Evolutionary conservation across 1,139 yeast genomes (phyloP).

Genomic region (Pneumocystis carinii): DNA sequence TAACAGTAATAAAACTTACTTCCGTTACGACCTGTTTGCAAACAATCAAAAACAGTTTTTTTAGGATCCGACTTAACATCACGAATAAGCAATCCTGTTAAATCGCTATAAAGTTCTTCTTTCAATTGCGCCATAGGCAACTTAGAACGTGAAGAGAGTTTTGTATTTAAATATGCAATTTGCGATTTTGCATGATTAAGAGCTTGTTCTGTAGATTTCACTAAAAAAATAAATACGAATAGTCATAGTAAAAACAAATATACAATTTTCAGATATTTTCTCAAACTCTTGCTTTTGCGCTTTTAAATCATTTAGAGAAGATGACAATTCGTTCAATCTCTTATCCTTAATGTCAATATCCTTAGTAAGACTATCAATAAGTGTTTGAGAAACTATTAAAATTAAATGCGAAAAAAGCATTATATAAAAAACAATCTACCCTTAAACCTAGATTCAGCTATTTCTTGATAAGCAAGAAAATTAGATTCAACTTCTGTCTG

Average conservation of each 20-base stretch:
- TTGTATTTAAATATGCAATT: neutral
- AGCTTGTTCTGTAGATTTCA: neutral
- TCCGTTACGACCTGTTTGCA: constrained; percentile 36
- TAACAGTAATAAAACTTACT: constrained; percentile 2
- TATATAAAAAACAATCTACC: neutral
- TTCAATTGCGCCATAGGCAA: constrained; percentile 1
- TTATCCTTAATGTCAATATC: neutral
- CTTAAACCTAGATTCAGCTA: neutral
- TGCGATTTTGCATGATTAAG: neutral
- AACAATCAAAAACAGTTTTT: constrained; percentile 36
- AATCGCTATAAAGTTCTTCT: constrained; percentile 9
- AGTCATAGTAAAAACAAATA: neutral
- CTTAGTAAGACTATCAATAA: neutral
- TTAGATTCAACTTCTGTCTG: neutral
- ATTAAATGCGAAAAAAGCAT: neutral
- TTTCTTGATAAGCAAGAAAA: neutral
- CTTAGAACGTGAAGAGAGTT: neutral
- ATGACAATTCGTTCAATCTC: neutral
- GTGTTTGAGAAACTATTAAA: neutral
- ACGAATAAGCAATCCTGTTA: constrained; percentile 10
- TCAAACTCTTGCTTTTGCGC: neutral
- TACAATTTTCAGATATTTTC: neutral
- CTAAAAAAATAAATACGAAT: neutral
- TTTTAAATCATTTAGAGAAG: neutral
- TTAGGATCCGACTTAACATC: constrained; percentile 20